A percentile compares a stretch with the other conserved stretches of the same genome.
Evolutionary conservation across 2,329 filamentous ascomycete species (phyloP).

Genomic region (Clarireedia homoeocarpa): DNA sequence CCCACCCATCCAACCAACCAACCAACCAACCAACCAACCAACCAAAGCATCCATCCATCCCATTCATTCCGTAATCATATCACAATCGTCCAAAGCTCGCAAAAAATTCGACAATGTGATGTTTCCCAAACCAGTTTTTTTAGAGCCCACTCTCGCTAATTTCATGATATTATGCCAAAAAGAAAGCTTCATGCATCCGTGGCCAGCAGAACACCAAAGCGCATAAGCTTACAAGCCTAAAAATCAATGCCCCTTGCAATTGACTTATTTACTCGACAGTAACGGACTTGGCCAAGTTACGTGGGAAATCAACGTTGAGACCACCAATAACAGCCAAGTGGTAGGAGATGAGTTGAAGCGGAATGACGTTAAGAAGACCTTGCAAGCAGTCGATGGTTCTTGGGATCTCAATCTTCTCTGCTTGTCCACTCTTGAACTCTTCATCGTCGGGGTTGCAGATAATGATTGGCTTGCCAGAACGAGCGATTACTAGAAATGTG

Average conservation of each 20-base stretch:
- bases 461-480: conserved; percentile 91
- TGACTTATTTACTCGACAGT: conserved; percentile 72
- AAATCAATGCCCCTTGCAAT: not conserved
- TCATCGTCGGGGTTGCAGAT: conserved; percentile 90
- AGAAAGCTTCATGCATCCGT: not conserved
- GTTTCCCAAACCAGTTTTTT: not conserved
- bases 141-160: not conserved
- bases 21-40: not conserved
- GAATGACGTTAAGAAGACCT: conserved; percentile 95
- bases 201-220: conserved; percentile 10
- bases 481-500: conserved; percentile 68
- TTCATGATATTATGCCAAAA: not conserved
- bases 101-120: not conserved
- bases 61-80: not conserved
- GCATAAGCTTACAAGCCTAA: conserved; percentile 13
- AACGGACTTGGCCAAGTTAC: conserved; percentile 97
- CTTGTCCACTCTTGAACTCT: conserved; percentile 82
- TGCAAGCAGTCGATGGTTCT: conserved; percentile 92
- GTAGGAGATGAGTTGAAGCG: conserved; percentile 95
- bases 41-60: not conserved
- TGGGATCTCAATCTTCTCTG: conserved; percentile 95
- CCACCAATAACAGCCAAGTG: conserved; percentile 96
- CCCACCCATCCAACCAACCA: not conserved
- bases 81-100: not conserved
- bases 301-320: conserved; percentile 95